Conservation (phyloP, 2,329 filamentous ascomycete species). For the Fusarium acutatum region DNA sequence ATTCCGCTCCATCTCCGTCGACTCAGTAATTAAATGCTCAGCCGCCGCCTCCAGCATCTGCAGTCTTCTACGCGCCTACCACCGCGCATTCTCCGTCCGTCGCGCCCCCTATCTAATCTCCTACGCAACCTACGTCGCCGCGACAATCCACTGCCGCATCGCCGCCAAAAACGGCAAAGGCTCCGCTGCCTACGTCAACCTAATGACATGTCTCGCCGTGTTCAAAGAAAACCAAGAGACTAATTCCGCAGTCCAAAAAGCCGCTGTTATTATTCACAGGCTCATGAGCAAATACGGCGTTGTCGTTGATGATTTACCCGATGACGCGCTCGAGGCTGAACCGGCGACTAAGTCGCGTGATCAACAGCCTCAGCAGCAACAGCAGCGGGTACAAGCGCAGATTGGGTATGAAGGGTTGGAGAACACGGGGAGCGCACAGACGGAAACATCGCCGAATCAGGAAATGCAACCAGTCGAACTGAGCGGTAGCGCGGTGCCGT, state of each 20-base stretch:
- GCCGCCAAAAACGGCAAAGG: conserved; percentile 54
- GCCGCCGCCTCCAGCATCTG: conserved; percentile 56
- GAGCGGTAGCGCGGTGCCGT: background rate
- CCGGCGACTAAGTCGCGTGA: background rate
- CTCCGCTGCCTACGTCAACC: conserved; percentile 50
- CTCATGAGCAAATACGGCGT: conserved; percentile 57
- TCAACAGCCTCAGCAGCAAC: conserved; percentile 6
- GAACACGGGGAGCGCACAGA: background rate
- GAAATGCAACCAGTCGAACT: background rate
- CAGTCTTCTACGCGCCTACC: conserved; percentile 54
- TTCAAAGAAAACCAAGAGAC: conserved; percentile 60
- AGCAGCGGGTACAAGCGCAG: background rate
- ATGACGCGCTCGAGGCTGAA: conserved; percentile 13
- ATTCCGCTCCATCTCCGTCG: conserved; percentile 50
- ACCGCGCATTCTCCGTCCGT: conserved; percentile 54
- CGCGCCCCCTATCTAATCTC: conserved; percentile 62
- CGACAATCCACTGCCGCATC: conserved; percentile 61
- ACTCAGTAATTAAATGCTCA: conserved; percentile 55
- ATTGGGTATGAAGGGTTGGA: background rate
- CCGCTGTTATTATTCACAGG: conserved; percentile 54
- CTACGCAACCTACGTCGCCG: conserved; percentile 64
- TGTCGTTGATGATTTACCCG: conserved; percentile 18
- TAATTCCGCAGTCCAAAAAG: conserved; percentile 58
- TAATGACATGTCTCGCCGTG: conserved; percentile 56
- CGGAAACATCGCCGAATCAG: background rate